Percentiles rank a stretch among this genome's conserved stretches.
phyloP scores from a whole-genome alignment of 495 filamentous ascomycete species.

The Daldinia childiae region DNA sequence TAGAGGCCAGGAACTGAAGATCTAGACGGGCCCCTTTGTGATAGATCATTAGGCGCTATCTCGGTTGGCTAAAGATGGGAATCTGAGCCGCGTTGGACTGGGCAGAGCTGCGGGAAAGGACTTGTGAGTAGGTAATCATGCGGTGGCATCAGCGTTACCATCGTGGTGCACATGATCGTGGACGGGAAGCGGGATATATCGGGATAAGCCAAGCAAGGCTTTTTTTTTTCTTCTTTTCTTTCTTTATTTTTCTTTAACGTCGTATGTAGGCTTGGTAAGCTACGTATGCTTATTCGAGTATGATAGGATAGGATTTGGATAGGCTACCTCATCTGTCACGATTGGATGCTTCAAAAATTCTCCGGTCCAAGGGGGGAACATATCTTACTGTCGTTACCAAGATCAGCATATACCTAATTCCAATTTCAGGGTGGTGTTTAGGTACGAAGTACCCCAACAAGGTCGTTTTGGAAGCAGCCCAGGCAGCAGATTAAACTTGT shows the following conservation, averaged over 20 bases:
- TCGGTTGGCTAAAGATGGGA: slow-evolving; percentile 20
- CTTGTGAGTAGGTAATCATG: slow-evolving; percentile 16
- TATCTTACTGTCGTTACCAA: slow-evolving; percentile 9
- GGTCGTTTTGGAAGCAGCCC: not conserved
- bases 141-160: slow-evolving; percentile 30
- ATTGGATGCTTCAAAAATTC: not conserved
- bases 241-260: not conserved
- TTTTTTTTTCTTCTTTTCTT: not conserved
- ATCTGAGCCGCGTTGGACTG: slow-evolving; percentile 1
- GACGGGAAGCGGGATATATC: slow-evolving; percentile 13
- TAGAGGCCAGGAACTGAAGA: slow-evolving; percentile 16
- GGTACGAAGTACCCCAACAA: slow-evolving; percentile 6
- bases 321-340: not conserved
- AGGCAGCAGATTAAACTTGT: not conserved
- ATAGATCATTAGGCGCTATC: slow-evolving; percentile 27
- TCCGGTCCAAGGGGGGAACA: not conserved
- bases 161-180: slow-evolving; percentile 4
- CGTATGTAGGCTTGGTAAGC: not conserved
- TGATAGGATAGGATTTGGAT: not conserved
- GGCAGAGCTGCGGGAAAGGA: not conserved
- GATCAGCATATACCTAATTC: slow-evolving; percentile 10
- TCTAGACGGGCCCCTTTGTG: slow-evolving; percentile 24
- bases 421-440: slow-evolving; percentile 12
- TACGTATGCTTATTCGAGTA: not conserved
- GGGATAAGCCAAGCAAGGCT: not conserved